Evolutionary conservation across 2,329 filamentous ascomycete species (phyloP).

Genomic region (Trichocomaceae sp.): DNA sequence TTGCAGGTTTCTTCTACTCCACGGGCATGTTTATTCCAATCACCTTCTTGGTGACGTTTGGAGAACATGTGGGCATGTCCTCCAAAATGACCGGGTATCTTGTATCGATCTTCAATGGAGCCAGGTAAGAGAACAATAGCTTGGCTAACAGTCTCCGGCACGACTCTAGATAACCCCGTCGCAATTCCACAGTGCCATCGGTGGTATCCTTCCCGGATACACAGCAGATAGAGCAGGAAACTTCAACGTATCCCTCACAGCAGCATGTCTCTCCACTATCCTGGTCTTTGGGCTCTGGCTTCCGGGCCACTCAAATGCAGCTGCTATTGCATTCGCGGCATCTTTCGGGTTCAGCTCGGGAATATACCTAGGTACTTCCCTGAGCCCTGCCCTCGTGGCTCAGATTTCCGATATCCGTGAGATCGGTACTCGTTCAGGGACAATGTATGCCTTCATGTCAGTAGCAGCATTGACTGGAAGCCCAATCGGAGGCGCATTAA

Average conservation of each 20-base stretch:
- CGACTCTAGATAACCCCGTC: too few relatives aligned
- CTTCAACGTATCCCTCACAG: constrained; percentile 48
- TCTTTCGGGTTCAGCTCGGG: constrained; percentile 64
- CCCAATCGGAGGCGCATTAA: constrained; percentile 22
- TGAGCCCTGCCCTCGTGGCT: constrained; percentile 57
- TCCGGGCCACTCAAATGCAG: constrained; percentile 44
- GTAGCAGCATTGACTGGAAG: constrained; percentile 20
- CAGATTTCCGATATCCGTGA: constrained; percentile 41
- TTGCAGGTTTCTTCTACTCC: constrained; percentile 47
- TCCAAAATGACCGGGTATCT: constrained; percentile 45
- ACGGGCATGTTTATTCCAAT: constrained; percentile 44
- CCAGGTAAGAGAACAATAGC: constrained; percentile 29
- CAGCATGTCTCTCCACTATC: constrained; percentile 42
- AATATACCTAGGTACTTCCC: constrained; percentile 55
- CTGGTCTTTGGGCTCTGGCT: constrained; percentile 50
- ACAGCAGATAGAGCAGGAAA: constrained; percentile 50
- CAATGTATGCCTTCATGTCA: constrained; percentile 19
- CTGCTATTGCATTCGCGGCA: constrained; percentile 56
- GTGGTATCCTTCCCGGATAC: constrained; percentile 50
- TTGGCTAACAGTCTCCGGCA: too few relatives aligned
- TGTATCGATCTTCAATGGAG: constrained; percentile 48
- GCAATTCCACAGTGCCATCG: constrained; percentile 40
- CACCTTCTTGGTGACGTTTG: constrained; percentile 45
- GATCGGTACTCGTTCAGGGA: constrained; percentile 21
- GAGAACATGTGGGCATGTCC: constrained; percentile 44